Evolutionary conservation across 2,329 filamentous ascomycete species (phyloP).

Genomic region (Biscogniauxia mediterranea): DNA sequence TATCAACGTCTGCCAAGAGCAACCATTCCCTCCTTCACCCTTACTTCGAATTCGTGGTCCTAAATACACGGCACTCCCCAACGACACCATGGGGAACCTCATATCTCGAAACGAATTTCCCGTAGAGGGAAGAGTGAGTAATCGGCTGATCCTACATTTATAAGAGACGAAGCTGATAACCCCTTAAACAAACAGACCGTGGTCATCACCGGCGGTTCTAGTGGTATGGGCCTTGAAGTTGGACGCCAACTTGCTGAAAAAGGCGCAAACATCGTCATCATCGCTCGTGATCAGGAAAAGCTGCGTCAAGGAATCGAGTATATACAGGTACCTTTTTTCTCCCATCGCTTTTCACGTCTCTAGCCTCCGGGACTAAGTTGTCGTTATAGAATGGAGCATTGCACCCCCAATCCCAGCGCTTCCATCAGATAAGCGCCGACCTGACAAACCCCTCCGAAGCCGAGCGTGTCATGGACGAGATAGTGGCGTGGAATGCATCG

Average conservation of each 20-base stretch:
- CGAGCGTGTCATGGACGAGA: constrained; percentile 55
- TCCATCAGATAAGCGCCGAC: constrained; percentile 65
- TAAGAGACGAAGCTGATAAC: neutral
- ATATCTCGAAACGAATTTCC: constrained; percentile 53
- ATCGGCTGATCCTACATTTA: neutral
- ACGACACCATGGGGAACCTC: constrained; percentile 5
- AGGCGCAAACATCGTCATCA: constrained; percentile 67
- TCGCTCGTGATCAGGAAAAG: constrained; percentile 61
- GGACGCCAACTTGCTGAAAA: constrained; percentile 61
- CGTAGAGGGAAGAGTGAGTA: constrained; percentile 57
- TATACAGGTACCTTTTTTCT: constrained; percentile 43
- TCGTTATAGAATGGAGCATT: constrained; percentile 44
- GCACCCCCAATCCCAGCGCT: constrained; percentile 54
- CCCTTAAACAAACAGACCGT: constrained; percentile 50
- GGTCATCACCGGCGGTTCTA: constrained; percentile 67
- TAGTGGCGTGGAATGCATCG: constrained; percentile 59
- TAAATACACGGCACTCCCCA: no score
- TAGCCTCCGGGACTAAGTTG: constrained; percentile 3
- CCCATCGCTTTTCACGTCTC: neutral
- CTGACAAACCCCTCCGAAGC: constrained; percentile 57
- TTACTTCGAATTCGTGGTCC: no score
- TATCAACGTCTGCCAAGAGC: no score
- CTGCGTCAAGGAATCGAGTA: constrained; percentile 55
- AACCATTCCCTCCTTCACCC: no score
- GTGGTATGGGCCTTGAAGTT: constrained; percentile 65